phyloP scores from a whole-genome alignment of 116 monocot species.

The Thalassia testudinum region DNA sequence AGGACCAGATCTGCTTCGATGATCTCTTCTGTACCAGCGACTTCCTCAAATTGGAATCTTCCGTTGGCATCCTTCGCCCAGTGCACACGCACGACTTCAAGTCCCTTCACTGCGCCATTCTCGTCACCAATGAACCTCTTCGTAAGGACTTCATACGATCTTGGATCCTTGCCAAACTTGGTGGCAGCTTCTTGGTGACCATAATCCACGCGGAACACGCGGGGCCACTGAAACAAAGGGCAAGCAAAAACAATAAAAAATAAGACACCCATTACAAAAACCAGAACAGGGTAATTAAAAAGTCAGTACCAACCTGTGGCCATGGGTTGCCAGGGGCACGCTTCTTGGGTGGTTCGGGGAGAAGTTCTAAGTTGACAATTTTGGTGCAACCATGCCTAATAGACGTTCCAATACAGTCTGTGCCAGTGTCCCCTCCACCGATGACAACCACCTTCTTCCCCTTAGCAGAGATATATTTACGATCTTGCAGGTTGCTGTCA shows the following conservation, averaged over 20 bases:
- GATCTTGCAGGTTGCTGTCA: conserved; percentile 79
- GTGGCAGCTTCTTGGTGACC: conserved; percentile 87
- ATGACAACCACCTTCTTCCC: conserved; percentile 98
- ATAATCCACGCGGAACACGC: conserved; percentile 88
- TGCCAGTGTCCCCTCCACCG: conserved; percentile 97
- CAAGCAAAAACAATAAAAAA: background rate
- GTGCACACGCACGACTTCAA: conserved; percentile 57
- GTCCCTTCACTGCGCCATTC: conserved; percentile 73
- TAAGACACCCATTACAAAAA: background rate
- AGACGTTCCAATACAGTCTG: conserved; percentile 97
- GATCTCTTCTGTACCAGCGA: conserved; percentile 64
- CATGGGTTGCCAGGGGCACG: conserved; percentile 91
- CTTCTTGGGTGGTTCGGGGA: conserved; percentile 65
- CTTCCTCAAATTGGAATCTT: conserved; percentile 55
- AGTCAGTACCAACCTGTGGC: conserved; percentile 60
- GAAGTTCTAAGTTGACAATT: conserved; percentile 83
- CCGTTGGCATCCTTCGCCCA: conserved; percentile 84
- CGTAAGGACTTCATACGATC: conserved; percentile 83
- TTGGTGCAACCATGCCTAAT: conserved; percentile 88
- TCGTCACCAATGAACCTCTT: conserved; percentile 84
- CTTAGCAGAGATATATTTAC: conserved; percentile 79
- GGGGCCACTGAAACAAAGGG: conserved; percentile 66
- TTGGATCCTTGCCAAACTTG: conserved; percentile 93
- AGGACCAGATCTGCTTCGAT: conserved; percentile 92
- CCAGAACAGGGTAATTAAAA: background rate